Base-by-base conservation (phyloP, 1,284 basidiomycete species). In the Porogramme epimiltina region DNA sequence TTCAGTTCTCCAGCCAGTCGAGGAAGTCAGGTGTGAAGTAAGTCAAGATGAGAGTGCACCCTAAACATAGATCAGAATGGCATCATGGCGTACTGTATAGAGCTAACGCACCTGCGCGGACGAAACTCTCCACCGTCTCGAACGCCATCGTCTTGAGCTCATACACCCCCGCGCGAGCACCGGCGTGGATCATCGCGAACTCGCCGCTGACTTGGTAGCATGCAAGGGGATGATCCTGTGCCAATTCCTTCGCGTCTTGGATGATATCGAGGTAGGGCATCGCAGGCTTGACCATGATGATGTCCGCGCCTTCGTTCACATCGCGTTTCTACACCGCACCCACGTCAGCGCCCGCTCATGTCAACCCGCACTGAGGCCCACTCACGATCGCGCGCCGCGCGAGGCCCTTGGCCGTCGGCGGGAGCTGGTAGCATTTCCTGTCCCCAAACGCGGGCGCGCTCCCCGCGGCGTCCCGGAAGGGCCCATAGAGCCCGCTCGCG, bases 221-320 rank as follows among this genome's bases (percentile, higher is more conserved):
- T 0, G 97, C 97, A 23, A 96, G 78, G 1, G 95, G 95, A 63
- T 93, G 87, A 68, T 97, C 87, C 0, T 85, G 84, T 1, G 91
- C 89, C 38, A 98, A 77, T 58, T 87, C 73, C 1, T 89, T 84
- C 20, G 94, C 94, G 65, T 98, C 94, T 31, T 89, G 81, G 55
- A 99, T 89, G 68, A 99, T 88, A 73, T 99, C 97, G 45, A 99
- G 89, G 76, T 99, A 99, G 0, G 95, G 95, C 52, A 98, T 72
- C 0, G 93, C 84, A 10, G 97, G 97, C 70, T 99, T 99, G 67
- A 99, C 94, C 96, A 99, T 99, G 67, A 99, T 86, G 62, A 99
- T 93, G 69, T 99, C 97, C 16, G 97, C 97, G 20, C 97, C 97
- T 74, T 99, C 96, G n/a, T 68, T 73, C 0, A 85, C 81, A 68